Base-by-base conservation (phyloP, 257 asterid species). In the Solanum corneliomulleri region DNA sequence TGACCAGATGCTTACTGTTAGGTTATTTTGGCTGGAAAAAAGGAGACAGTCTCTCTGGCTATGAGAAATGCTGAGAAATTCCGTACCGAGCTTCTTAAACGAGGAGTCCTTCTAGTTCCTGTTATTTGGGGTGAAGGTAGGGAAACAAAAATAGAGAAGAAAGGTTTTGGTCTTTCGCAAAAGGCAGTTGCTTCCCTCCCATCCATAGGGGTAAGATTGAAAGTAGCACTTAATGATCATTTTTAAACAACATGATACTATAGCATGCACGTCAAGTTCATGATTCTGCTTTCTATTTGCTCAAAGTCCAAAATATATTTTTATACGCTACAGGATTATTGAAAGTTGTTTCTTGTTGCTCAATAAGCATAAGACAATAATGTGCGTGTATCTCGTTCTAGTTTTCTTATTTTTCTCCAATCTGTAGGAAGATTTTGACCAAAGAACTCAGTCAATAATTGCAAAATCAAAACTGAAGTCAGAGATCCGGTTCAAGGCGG, bases 401-500 rank as follows among this genome's bases (percentile, higher is more conserved):
- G 29, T 10, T 81, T 81, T 69, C 88, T 85, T 87, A 85, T 86
- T 86, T 86, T 88, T 90, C 9, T 77, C 90, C 68, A 44, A 52
- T 74, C 86, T 88, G 87, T 84, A 97, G 99, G 99, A 95, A 85
- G 98, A 95, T 83, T 97, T 97, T 90, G 99, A 97, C 81, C 87
- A 93, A 81, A 92, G 94, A 87, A 90, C 98, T 85, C 94, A 92
- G 72, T 94, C 99, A 10, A 29, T 95, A 76, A 95, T 97, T 88
- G 92, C 97, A 56, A 93, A 95, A 89, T 94, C 99, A 85, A 97
- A 95, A 92, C 84, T 95, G 74, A 95, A 92, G 92, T 91, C 99
- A 86, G 99, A 97, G 96, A 89, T 95, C 85, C 96, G 99, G 66
- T 97, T 95, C 93, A 96, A 93, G 91, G 99, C 98, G 9, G 99